A percentile compares a stretch with the other conserved stretches of the same genome.
Evolutionary conservation across 2,329 filamentous ascomycete genomes (phyloP).

Genomic region (Thielaviopsis musarum): DNA sequence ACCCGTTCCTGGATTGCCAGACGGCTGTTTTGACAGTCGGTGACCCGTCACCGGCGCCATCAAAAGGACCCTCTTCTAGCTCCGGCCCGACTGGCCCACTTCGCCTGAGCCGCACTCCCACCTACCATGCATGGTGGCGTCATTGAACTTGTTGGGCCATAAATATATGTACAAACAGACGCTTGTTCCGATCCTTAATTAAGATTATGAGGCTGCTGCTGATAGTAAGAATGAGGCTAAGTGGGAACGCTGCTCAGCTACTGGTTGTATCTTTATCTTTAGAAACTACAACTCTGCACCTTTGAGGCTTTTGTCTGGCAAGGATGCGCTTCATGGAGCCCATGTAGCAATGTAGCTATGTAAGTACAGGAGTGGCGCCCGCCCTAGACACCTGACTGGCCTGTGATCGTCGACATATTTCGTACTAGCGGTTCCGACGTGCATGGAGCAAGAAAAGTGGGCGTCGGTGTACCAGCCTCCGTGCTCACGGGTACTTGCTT

Average conservation of each 20-base stretch:
- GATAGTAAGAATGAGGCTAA: slow-evolving; percentile 9
- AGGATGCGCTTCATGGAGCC: neutral
- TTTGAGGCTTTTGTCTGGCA: slow-evolving; percentile 9
- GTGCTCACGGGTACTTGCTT: neutral
- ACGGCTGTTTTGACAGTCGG: slow-evolving; percentile 7
- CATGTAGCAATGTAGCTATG: neutral
- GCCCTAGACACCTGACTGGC: neutral
- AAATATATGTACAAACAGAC: slow-evolving; percentile 5
- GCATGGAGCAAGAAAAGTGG: neutral
- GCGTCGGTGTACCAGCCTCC: neutral
- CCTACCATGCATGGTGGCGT: slow-evolving; percentile 10
- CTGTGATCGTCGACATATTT: neutral
- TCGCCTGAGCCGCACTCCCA: slow-evolving; percentile 11
- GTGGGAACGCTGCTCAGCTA: slow-evolving; percentile 9
- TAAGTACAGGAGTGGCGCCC: neutral
- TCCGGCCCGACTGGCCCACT: slow-evolving; percentile 12
- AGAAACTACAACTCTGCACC: slow-evolving; percentile 8
- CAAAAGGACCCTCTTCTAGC: slow-evolving; percentile 5
- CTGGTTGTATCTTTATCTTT: slow-evolving; percentile 5
- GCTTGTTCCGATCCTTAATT: slow-evolving; percentile 5
- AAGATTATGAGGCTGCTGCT: slow-evolving; percentile 7
- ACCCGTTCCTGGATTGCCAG: slow-evolving; percentile 10
- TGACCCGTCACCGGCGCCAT: slow-evolving; percentile 9
- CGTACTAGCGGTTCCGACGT: neutral
- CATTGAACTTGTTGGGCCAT: slow-evolving; percentile 5